Evolutionary conservation across 352 stramenopile genomes (phyloP).

Genomic region (Phytophthora fragariae): DNA sequence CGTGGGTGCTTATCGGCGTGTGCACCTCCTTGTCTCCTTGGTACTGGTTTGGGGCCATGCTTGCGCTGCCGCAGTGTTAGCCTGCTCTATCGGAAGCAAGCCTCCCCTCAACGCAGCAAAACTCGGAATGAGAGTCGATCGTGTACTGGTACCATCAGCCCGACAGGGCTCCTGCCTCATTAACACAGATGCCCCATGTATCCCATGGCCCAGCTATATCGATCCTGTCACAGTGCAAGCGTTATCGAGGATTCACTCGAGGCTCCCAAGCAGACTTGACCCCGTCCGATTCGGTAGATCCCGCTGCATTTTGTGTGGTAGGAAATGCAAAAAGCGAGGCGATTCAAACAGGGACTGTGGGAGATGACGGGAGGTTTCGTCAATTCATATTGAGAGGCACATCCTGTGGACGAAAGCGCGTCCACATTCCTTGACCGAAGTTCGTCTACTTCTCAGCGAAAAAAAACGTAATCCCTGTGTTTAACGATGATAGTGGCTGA

Average conservation of each 20-base stretch:
- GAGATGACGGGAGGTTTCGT: not conserved
- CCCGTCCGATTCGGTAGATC: not conserved
- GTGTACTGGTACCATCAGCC: not conserved
- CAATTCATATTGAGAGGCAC: not conserved
- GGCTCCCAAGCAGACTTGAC: not conserved
- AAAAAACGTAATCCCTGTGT: constrained; percentile 6
- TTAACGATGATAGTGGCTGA: not conserved
- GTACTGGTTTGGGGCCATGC: constrained; percentile 24
- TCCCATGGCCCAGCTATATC: constrained; percentile 21
- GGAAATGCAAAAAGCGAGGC: constrained; percentile 1
- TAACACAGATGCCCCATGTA: constrained; percentile 18
- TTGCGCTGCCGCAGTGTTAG: not conserved
- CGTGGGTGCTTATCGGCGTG: constrained; percentile 27
- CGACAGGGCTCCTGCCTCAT: not conserved
- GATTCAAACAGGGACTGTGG: not conserved
- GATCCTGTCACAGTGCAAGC: constrained; percentile 20
- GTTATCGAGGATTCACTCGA: constrained; percentile 25
- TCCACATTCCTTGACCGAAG: not conserved
- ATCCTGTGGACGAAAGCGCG: not conserved
- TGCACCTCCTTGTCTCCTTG: constrained; percentile 37
- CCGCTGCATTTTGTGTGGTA: not conserved
- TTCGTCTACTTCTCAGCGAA: constrained; percentile 12
- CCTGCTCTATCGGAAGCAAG: not conserved
- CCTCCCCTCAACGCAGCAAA: constrained; percentile 14
- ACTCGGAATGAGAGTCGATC: constrained; percentile 19